Evolutionary conservation across 2,329 filamentous ascomycete species (phyloP).

Genomic region (Zymoseptoria ardabiliae): DNA sequence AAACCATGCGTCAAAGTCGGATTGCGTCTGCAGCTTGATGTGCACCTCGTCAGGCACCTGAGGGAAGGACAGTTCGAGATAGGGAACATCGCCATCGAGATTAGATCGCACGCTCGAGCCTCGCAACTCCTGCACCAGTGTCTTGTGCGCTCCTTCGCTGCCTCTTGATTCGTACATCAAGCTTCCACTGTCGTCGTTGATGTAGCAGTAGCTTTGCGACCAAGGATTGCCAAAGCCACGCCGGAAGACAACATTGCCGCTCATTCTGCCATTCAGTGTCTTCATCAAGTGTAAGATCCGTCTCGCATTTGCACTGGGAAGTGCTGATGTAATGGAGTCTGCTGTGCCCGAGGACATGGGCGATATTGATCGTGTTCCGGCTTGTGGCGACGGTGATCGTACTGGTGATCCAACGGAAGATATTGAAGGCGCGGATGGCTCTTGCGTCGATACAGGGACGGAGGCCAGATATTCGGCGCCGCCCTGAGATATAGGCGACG

Average conservation of each 20-base stretch:
- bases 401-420: slow-evolving; percentile 24
- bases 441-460: slow-evolving; percentile 22
- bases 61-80: slow-evolving; percentile 46
- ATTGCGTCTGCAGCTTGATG: slow-evolving; percentile 55
- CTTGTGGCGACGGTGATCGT: slow-evolving; percentile 16
- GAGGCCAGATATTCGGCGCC: slow-evolving; percentile 28
- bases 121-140: slow-evolving; percentile 64
- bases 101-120: slow-evolving; percentile 60
- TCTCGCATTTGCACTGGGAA: slow-evolving; percentile 49
- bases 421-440: slow-evolving; percentile 25
- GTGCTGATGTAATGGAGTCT: slow-evolving; percentile 23
- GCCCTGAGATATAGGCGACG: slow-evolving; percentile 45
- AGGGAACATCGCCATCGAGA: slow-evolving; percentile 42
- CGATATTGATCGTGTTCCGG: slow-evolving; percentile 24
- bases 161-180: slow-evolving; percentile 68
- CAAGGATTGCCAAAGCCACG: slow-evolving; percentile 55
- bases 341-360: slow-evolving; percentile 24
- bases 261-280: slow-evolving; percentile 69
- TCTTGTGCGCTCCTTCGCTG: slow-evolving; percentile 55
- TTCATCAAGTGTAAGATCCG: slow-evolving; percentile 71
- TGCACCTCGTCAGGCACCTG: slow-evolving; percentile 54
- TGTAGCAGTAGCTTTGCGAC: slow-evolving; percentile 66
- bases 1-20: slow-evolving; percentile 72
- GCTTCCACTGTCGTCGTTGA: slow-evolving; percentile 67
- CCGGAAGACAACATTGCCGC: slow-evolving; percentile 68